Percentiles rank a stretch among this genome's conserved stretches.
Evolutionary conservation across 495 filamentous ascomycete genomes (phyloP).

Genomic region (Penicillium coffeae): DNA sequence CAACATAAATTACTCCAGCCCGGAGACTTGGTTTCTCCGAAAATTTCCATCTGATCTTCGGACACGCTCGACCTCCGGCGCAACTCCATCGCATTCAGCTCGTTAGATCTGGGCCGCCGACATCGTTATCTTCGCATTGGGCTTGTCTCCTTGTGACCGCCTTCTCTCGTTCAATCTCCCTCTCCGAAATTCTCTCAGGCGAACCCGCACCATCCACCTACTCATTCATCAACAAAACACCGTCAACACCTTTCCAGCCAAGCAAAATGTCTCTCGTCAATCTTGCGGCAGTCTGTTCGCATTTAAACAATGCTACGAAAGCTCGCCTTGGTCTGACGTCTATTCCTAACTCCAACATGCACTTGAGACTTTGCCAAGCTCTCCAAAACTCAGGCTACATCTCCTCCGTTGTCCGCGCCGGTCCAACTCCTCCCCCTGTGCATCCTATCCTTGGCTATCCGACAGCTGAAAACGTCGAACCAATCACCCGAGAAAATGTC

Average conservation of each 20-base stretch:
- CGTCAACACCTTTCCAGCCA: conserved; percentile 5
- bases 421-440: conserved; percentile 59
- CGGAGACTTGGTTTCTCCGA: conserved; percentile 39
- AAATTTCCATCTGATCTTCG: conserved; percentile 33
- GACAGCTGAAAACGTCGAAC: conserved; percentile 38
- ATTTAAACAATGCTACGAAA: conserved; percentile 89
- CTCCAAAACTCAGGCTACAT: conserved; percentile 83
- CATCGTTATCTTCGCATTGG: not conserved
- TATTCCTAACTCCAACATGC: conserved; percentile 75
- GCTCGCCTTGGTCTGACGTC: conserved; percentile 85
- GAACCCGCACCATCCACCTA: conserved; percentile 4
- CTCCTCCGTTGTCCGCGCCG: conserved; percentile 75
- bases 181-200: not conserved
- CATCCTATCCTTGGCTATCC: conserved; percentile 47
- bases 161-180: not conserved
- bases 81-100: not conserved
- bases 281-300: conserved; percentile 78
- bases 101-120: not conserved
- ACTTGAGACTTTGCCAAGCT: conserved; percentile 68
- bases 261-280: conserved; percentile 77
- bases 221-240: conserved; percentile 13
- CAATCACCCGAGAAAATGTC: conserved; percentile 74
- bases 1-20: not conserved
- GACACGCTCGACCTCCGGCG: not conserved
- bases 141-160: not conserved